Evolutionary conservation across 179 eudicot genomes (phyloP), one percentile per base, ranked within the genome.

Genomic region (Spergularia azorica): DNA sequence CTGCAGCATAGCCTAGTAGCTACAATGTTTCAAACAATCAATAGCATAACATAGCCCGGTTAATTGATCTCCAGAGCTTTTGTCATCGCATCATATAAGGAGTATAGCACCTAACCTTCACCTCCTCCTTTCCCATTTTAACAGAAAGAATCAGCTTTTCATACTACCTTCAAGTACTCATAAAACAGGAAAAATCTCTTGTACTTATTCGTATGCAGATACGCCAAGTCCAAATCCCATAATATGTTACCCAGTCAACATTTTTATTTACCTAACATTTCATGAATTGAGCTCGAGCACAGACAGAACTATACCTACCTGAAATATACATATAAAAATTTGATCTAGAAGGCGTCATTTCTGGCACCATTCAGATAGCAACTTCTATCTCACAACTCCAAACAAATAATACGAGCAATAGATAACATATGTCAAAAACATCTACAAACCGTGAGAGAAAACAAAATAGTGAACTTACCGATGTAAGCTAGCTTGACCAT

Each of bases 401-500:
- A 32, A 4, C 57, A 67, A 67, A 48, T 54, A 51, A 3, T 17
- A 71, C 18, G 10, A 38, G 43, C 41, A 39, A 17, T 43, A 39
- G 20, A 32, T 36, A 15, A 36, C 20, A 55, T 16, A 70, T 60
- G 46, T 56, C 13, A 50, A 61, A 14, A 20, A 38, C 7, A 9
- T 5, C 12, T n/a, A 66, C 39, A 70, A 71, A 65, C 16, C 54
- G 58, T 43, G 26, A 20, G 43, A 78, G 18, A 60, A 11, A 66
- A 71, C 63, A 11, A 71, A 10, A 72, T 51, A 9, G 12, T 14
- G 46, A 43, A 68, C 77, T 67, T 62, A 83, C 89, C 89, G 69
- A 71, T 86, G 85, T 36, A 81, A 67, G 83, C 85, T 86, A 81
- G 89, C 89, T 76, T 86, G 89, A 18, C 77, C 83, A 57, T 81